Conservation (phyloP, 1,139 yeast genomes). For the Protomyces inundatus region DNA sequence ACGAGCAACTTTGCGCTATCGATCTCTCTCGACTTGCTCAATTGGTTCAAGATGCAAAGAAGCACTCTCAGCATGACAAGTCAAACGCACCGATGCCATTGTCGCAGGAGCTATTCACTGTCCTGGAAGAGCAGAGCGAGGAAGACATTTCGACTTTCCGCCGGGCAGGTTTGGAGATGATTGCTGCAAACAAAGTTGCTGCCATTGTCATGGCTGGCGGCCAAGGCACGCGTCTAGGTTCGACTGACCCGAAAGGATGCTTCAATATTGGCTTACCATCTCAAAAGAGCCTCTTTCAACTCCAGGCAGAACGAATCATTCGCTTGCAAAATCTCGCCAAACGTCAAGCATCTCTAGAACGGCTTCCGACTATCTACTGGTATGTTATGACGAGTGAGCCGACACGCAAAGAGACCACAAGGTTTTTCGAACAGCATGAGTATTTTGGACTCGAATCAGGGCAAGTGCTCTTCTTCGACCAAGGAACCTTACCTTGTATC, state of each 20-base stretch:
- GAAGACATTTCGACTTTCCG: constrained; percentile 46
- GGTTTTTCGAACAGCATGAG: constrained; percentile 54
- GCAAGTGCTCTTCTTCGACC: constrained; percentile 78
- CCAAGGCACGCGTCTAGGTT: constrained; percentile 92
- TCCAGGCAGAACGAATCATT: constrained; percentile 81
- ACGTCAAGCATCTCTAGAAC: constrained; percentile 37
- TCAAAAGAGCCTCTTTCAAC: constrained; percentile 73
- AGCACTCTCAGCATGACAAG: constrained; percentile 16
- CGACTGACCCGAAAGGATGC: constrained; percentile 88
- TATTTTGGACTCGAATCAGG: constrained; percentile 62
- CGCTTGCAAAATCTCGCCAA: constrained; percentile 58
- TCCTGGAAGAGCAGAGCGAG: constrained; percentile 36
- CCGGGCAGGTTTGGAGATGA: constrained; percentile 60
- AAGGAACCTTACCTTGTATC: constrained; percentile 92
- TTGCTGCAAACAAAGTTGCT: constrained; percentile 69
- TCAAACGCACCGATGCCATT: constrained; percentile 37
- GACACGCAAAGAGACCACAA: constrained; percentile 70
- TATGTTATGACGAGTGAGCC: constrained; percentile 96
- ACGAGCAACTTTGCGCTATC: constrained; percentile 38
- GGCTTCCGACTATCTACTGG: constrained; percentile 57
- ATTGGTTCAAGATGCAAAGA: constrained; percentile 36
- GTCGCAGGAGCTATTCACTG: constrained; percentile 40
- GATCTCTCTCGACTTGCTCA: constrained; percentile 39
- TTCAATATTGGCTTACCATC: constrained; percentile 83
- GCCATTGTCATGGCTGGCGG: constrained; percentile 96